A percentile compares a stretch with the other conserved stretches of the same genome.
phyloP scores from a whole-genome alignment of 176 grass and related monocot genomes.

The Oryza longistaminata region DNA sequence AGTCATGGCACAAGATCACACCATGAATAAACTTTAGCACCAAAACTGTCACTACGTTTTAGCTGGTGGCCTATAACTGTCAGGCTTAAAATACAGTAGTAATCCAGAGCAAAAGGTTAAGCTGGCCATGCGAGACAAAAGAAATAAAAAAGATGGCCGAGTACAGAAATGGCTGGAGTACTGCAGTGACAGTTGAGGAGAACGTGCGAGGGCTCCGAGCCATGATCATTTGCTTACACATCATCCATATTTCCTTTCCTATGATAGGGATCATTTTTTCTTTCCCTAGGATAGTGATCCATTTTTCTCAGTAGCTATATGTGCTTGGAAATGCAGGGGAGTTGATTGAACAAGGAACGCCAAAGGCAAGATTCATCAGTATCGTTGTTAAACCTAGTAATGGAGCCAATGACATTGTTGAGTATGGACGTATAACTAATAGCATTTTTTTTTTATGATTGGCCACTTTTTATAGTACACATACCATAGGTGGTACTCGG shows the following conservation, averaged over 20 bases:
- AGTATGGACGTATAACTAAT: no score
- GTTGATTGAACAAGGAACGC: no score
- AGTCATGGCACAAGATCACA: not conserved
- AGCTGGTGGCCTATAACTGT: not conserved
- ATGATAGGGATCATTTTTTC: no score
- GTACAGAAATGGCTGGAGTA: constrained; percentile 15
- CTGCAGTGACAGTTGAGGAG: constrained; percentile 1
- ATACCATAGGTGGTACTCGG: no score
- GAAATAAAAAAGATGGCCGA: not conserved
- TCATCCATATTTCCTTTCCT: not conserved
- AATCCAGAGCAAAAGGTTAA: not conserved
- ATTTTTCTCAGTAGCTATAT: no score
- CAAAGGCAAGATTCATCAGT: no score
- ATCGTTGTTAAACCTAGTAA: no score
- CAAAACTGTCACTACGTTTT: not conserved
- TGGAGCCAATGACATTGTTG: no score
- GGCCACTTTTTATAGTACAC: no score
- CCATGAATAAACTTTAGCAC: not conserved
- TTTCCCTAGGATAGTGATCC: no score
- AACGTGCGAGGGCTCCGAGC: not conserved
- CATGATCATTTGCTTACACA: not conserved
- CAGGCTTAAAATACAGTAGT: not conserved
- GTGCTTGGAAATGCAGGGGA: not conserved
- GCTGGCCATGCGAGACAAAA: not conserved
- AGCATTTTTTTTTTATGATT: no score